phyloP scores from a whole-genome alignment of 768 basidiomycete genomes.

The Pholiota conissans region DNA sequence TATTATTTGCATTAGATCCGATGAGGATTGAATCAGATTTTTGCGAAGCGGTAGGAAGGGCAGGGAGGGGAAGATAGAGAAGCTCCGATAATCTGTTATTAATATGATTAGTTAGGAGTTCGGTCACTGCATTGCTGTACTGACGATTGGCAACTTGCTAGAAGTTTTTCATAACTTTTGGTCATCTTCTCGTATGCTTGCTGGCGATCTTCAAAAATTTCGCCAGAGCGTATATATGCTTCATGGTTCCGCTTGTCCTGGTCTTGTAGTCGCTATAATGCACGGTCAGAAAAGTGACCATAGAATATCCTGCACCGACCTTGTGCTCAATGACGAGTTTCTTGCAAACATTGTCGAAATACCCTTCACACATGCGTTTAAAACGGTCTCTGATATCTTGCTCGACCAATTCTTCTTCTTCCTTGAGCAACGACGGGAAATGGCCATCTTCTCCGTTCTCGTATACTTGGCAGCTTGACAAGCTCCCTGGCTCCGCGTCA shows the following conservation, averaged over 20 bases:
- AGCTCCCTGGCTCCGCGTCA: conserved; percentile 53
- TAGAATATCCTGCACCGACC: conserved; percentile 36
- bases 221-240: conserved; percentile 98
- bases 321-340: conserved; percentile 91
- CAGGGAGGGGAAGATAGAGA: conserved; percentile 79
- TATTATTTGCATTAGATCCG: conserved; percentile 43
- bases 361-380: conserved; percentile 90
- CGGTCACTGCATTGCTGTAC: conserved; percentile 21
- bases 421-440: conserved; percentile 42
- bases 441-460: conserved; percentile 27
- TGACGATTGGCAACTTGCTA: conserved; percentile 86
- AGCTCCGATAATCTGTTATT: conserved; percentile 79
- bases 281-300: neutral
- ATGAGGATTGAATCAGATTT: conserved; percentile 83
- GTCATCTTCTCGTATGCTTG: conserved; percentile 99
- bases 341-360: conserved; percentile 90
- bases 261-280: conserved; percentile 83
- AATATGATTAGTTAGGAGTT: conserved; percentile 14
- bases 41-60: conserved; percentile 79
- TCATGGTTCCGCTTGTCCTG: conserved; percentile 97
- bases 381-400: conserved; percentile 86
- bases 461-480: conserved; percentile 40
- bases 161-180: conserved; percentile 89
- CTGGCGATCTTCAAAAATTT: conserved; percentile 98
- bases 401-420: conserved; percentile 79